A percentile compares a stretch with the other conserved stretches of the same genome.
Conservation (phyloP, 208 protist genomes). For the Vickermania spadyakhi region DNA sequence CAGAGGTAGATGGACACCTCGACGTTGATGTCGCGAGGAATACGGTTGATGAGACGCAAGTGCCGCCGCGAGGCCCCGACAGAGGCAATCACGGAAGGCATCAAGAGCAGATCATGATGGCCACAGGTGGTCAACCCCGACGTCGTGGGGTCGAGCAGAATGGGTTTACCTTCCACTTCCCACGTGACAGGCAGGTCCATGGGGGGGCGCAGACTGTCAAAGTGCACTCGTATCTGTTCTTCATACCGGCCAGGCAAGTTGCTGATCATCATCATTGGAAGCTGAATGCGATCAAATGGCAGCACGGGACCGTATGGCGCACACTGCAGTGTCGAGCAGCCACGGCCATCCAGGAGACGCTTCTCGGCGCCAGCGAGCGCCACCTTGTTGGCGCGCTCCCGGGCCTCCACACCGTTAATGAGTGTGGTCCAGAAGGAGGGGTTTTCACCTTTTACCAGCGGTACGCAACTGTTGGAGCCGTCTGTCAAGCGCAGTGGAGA, state of each 20-base stretch:
- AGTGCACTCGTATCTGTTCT: conserved; percentile 53
- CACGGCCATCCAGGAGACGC: conserved; percentile 66
- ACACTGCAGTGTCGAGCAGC: conserved; percentile 35
- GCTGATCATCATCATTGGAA: conserved; percentile 35
- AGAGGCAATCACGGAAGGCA: conserved; percentile 80
- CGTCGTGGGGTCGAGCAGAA: conserved; percentile 73
- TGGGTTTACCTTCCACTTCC: conserved; percentile 63
- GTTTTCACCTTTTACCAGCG: neutral
- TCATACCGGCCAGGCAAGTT: conserved; percentile 77
- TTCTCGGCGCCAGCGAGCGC: conserved; percentile 44
- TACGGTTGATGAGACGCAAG: conserved; percentile 67
- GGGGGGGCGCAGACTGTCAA: conserved; percentile 25
- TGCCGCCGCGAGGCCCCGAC: conserved; percentile 56
- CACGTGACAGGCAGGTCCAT: conserved; percentile 40
- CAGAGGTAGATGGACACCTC: conserved; percentile 51
- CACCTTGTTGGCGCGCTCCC: conserved; percentile 34
- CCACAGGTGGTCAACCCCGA: conserved; percentile 44
- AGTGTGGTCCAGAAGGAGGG: conserved; percentile 61
- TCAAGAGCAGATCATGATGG: conserved; percentile 61
- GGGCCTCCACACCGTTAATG: conserved; percentile 40
- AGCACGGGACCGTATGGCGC: conserved; percentile 6
- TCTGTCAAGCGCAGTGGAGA: neutral
- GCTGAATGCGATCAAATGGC: conserved; percentile 19
- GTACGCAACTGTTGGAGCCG: neutral
- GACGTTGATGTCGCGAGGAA: conserved; percentile 81